Percentiles rank a stretch among this genome's conserved stretches.
Conservation (phyloP, 164 flowering plant species). For the Paratinospora sagittata region DNA sequence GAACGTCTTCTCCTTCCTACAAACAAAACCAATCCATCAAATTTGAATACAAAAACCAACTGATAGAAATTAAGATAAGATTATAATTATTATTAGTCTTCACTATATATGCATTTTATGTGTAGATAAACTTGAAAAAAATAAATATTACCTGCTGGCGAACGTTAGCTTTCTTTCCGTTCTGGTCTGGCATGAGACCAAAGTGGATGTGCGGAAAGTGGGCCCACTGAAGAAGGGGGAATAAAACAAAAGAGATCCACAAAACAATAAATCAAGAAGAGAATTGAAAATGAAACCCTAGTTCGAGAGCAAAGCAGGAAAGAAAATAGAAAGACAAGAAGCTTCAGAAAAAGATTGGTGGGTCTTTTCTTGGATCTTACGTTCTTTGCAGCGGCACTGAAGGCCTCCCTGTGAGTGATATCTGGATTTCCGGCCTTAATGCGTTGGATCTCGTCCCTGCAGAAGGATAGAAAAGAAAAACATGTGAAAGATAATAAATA, state of each 20-base stretch:
- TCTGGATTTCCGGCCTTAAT: conserved; percentile 97
- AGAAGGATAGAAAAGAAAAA: conserved; percentile 7
- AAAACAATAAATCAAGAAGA: conserved; percentile 14
- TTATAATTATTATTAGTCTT: background rate
- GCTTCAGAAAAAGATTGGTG: conserved; percentile 11
- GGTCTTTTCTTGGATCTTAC: conserved; percentile 48
- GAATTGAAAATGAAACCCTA: conserved; percentile 14
- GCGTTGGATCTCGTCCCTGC: conserved; percentile 99
- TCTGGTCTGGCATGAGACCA: conserved; percentile 88
- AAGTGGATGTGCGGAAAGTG: conserved; percentile 98
- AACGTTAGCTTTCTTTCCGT: conserved; percentile 54
- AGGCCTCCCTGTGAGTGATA: conserved; percentile 97
- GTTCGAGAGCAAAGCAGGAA: background rate
- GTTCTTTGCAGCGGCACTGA: conserved; percentile 98
- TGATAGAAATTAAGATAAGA: background rate
- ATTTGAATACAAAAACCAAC: background rate
- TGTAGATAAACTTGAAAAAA: background rate
- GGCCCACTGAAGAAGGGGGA: conserved; percentile 64
- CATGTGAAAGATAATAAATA: conserved; percentile 2
- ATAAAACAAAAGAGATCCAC: conserved; percentile 10
- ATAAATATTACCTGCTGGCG: conserved; percentile 57
- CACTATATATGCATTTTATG: background rate
- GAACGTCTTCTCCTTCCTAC: conserved; percentile 69
- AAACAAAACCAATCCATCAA: background rate
- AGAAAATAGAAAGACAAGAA: conserved; percentile 5